A percentile compares a stretch with the other conserved stretches of the same genome.
phyloP scores from a whole-genome alignment of 768 basidiomycete species.

The Hysterangium stoloniferum region DNA sequence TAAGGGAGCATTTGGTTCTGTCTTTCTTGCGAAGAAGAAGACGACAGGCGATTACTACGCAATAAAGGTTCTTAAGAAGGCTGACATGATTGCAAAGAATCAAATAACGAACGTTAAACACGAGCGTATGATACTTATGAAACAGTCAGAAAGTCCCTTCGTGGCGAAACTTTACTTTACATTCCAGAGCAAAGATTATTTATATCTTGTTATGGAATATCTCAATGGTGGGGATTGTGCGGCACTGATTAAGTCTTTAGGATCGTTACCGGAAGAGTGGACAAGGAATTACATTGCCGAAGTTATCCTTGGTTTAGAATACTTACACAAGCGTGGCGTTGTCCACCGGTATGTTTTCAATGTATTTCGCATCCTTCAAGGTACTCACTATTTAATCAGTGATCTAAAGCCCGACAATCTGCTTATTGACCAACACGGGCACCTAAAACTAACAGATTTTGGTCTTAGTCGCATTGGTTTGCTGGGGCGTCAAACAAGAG shows the following conservation, averaged over 20 bases:
- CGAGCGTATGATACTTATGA: constrained; percentile 99
- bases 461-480: constrained; percentile 95
- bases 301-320: constrained; percentile 90
- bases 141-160: constrained; percentile 96
- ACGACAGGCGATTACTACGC: constrained; percentile 98
- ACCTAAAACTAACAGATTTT: constrained; percentile 97
- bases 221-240: constrained; percentile 98
- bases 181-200: constrained; percentile 98
- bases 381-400: constrained; percentile 39
- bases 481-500: constrained; percentile 91
- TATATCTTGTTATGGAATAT: constrained; percentile 99
- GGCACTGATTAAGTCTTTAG: constrained; percentile 92
- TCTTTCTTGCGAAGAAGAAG: constrained; percentile 97
- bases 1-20: constrained; percentile 97
- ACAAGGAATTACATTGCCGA: constrained; percentile 94
- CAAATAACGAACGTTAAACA: constrained; percentile 99
- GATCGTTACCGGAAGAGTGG: constrained; percentile 93
- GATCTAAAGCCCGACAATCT: constrained; percentile 98
- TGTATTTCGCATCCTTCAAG: background rate
- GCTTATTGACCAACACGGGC: constrained; percentile 93
- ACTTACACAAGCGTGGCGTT: constrained; percentile 90
- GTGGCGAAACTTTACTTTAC: constrained; percentile 98
- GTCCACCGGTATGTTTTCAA: constrained; percentile 77
- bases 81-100: constrained; percentile 99
- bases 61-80: constrained; percentile 99